Base-by-base conservation (phyloP, 805 yeast genomes). In the Myxozyma neotropica region DNA sequence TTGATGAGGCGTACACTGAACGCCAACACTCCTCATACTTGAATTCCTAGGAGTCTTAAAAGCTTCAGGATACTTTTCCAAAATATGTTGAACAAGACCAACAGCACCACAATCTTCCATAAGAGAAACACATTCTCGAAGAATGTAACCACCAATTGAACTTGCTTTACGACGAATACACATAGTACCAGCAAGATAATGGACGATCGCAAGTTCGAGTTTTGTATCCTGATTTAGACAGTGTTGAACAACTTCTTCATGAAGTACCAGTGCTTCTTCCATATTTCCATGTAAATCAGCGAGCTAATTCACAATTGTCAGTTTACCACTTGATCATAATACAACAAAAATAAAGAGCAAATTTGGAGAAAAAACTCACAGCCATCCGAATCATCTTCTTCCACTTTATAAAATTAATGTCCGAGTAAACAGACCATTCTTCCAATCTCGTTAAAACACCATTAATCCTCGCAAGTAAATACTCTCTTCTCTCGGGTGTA, bases 41-140 rank as follows among this genome's bases (percentile, higher is more conserved):
- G 31, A 19, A 31, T 24, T 29, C 1, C 21, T 40, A 3, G 35
- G 15, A 15, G 40, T 45, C 23, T 24, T 46, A 19, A 55, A 42
- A 10, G 51, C 53, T 2, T 46, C 53, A 17, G 61, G 52, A 29
- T 40, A 46, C 21, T 4, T 13, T 17, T 15, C 13, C 23, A 33
- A 7, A 10, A 62, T 4, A 10, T 43, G 45, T 23, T 58, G 55
- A 19, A 58, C 61, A 24, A 55, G 49, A 2, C 58, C 66, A 5
- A 54, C 31, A 4, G 65, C 66, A 1, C 66, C 66, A 35, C 47
- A 57, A 3, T 44, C 49, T 8, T 27, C 38, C 7, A 50, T 36
- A 8, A 53, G 46, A n/a, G 45, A 6, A n/a, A 47, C 31, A 7
- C 55, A 54, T 31, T 50, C 39, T 29, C 54, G 51, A 15, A 63